Conservation (phyloP, 768 basidiomycete species). For the Obba rivulosa region DNA sequence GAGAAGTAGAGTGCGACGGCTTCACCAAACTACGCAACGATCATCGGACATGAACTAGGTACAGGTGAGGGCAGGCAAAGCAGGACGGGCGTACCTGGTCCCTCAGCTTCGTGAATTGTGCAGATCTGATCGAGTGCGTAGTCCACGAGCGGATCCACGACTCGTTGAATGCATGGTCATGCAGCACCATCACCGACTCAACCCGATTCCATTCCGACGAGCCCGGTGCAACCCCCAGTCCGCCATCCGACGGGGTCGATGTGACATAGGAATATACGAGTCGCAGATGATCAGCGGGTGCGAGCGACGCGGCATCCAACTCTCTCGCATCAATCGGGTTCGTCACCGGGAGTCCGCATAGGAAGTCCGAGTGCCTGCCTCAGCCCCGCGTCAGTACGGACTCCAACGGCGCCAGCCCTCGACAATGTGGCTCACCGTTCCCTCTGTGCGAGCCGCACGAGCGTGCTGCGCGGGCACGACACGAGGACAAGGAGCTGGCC, state of each 20-base stretch:
- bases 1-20: conserved; percentile 83
- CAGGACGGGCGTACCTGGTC: conserved; percentile 46
- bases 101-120: conserved; percentile 64
- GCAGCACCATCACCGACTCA: conserved; percentile 76
- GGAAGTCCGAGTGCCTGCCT: conserved; percentile 65
- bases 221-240: conserved; percentile 75
- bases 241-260: conserved; percentile 67
- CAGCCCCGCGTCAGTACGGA: background rate
- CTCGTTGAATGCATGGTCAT: conserved; percentile 78
- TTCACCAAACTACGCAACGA: conserved; percentile 60
- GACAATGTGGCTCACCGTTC: conserved; percentile 55
- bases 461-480: conserved; percentile 53
- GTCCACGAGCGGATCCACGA: conserved; percentile 77
- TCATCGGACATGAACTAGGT: conserved; percentile 5
- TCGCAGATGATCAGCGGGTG: conserved; percentile 76
- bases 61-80: background rate
- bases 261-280: conserved; percentile 70
- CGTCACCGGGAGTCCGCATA: conserved; percentile 64
- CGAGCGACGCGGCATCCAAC: conserved; percentile 41
- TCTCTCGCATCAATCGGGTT: conserved; percentile 37
- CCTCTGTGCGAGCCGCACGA: conserved; percentile 60
- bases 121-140: conserved; percentile 52
- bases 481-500: conserved; percentile 78
- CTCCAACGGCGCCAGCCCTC: background rate
- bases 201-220: conserved; percentile 74